phyloP scores from a whole-genome alignment of 495 filamentous ascomycete species.

The Durotheca rogersii region DNA sequence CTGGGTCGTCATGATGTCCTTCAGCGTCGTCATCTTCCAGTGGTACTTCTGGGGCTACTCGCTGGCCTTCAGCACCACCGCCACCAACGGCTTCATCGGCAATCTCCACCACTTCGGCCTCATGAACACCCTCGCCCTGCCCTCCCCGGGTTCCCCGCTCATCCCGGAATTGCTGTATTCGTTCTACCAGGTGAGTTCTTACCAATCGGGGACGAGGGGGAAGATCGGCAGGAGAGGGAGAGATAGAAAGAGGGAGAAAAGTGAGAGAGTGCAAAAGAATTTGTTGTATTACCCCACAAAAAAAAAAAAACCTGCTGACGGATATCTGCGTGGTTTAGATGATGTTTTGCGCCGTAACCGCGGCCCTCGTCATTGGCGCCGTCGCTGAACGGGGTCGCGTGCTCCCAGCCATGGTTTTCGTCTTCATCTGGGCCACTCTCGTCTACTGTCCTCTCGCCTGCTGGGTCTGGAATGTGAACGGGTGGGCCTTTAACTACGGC shows the following conservation, averaged over 20 bases:
- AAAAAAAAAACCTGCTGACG: too few relatives aligned
- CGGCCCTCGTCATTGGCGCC: slow-evolving; percentile 87
- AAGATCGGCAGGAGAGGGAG: too few relatives aligned
- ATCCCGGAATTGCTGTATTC: slow-evolving; percentile 92
- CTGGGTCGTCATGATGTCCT: slow-evolving; percentile 93
- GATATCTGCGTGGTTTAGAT: slow-evolving; percentile 63
- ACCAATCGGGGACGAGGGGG: too few relatives aligned
- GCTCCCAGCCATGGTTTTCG: slow-evolving; percentile 92
- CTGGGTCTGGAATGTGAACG: slow-evolving; percentile 94
- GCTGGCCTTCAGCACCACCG: slow-evolving; percentile 80
- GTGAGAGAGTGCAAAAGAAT: too few relatives aligned
- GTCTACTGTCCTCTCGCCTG: slow-evolving; percentile 96
- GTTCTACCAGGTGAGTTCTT: slow-evolving; percentile 77
- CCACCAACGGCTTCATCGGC: slow-evolving; percentile 79
- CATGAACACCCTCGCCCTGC: slow-evolving; percentile 69
- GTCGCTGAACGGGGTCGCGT: slow-evolving; percentile 93
- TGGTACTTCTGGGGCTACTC: slow-evolving; percentile 99
- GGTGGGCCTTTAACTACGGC: slow-evolving; percentile 90
- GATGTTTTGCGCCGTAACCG: slow-evolving; percentile 94
- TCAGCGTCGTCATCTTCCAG: slow-evolving; percentile 88
- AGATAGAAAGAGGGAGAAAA: too few relatives aligned
- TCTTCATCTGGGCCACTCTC: slow-evolving; percentile 92
- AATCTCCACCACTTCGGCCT: slow-evolving; percentile 84
- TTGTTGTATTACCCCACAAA: too few relatives aligned
- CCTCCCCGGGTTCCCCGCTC: slow-evolving; percentile 75